Evolutionary conservation across 208 protist genomes (phyloP), one percentile per base, ranked within the genome.

Genomic region (Zelonia costaricensis): DNA sequence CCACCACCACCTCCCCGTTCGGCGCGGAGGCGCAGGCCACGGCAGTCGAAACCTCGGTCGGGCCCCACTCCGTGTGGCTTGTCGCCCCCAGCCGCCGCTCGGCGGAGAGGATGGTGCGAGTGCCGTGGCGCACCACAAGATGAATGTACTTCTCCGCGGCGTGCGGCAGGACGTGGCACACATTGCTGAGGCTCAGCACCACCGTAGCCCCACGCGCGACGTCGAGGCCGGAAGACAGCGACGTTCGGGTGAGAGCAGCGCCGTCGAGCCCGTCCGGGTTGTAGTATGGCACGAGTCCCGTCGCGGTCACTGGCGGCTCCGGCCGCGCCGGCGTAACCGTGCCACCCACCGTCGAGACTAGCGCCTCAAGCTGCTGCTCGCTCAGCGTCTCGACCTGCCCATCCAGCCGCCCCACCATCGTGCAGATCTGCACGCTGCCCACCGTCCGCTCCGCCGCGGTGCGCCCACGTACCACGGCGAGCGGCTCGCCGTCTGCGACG

Each of bases 101-200:
- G 10, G 69, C 66, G 38, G 80, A 76, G 7, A 92, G 62, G 23
- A 92, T 44, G 10, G 70, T 59, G 9, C 63, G 54, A 8, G 67
- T 36, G 16, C 78, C 72, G 40, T 69, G 75, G 10, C 54, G 74
- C 23, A 88, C 48, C 6, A 69, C 76, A 5, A 85, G 72, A 9
- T 71, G 72, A 13, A 89, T 55, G 49, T 52, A 69, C 71, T 85
- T 86, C 13, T 58, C 44, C 8, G 66, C 30, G 35, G 59, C 71
- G 38, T 73, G 76, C 22, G 76, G 60, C 25, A 74, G 59, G 15
- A 89, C 42, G 35, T 61, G 9, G 63, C 78, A 83, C 27, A 80
- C 62, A 69, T 74, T 88, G 31, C 82, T 88, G 13, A 93, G 57
- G 47, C 77, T 74, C 28, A 88, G 40, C 48, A 83, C 67, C 27